These are phyloP conservation scores for Rhododendron simsii DNA, from an alignment of 148 eudicot species.

Conservation along the genomic window DNA sequence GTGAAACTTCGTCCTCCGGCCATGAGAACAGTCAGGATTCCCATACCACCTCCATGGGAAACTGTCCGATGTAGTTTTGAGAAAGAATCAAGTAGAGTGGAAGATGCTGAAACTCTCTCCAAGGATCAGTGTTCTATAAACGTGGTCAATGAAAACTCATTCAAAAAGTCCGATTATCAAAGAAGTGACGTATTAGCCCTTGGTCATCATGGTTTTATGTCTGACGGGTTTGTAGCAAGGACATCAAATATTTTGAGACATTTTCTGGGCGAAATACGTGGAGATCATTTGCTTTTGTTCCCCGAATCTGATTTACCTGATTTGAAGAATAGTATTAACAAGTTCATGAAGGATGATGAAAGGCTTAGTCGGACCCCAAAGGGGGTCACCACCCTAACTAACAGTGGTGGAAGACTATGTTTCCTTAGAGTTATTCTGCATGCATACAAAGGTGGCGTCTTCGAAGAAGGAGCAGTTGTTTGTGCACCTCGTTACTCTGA, in stretches of 20 bases:
- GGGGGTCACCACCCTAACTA: conserved; percentile 10
- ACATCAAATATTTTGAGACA: conserved; percentile 42
- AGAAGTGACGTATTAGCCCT: conserved; percentile 1
- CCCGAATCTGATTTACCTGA: conserved; percentile 24
- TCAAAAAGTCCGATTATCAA: conserved; percentile 9
- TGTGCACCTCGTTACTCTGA: conserved; percentile 74
- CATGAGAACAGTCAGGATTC: conserved; percentile 50
- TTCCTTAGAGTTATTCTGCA: conserved; percentile 64
- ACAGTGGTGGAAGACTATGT: conserved; percentile 34
- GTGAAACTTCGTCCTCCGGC: conserved; percentile 42
- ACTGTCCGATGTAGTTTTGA: conserved; percentile 27
- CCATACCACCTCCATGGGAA: conserved; percentile 73
- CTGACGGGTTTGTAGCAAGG: conserved; percentile 52
- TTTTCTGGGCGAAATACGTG: conserved; percentile 32
- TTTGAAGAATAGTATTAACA: conserved; percentile 25
- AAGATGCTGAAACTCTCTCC: conserved; percentile 13
- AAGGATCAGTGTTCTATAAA: conserved; percentile 6
- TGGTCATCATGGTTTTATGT: conserved; percentile 15
- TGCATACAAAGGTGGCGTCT: conserved; percentile 66
- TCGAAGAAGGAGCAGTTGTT: conserved; percentile 84
- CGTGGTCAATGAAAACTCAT: neutral
- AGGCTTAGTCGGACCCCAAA: conserved; percentile 31
- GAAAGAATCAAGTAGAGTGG: conserved; percentile 10
- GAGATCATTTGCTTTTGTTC: conserved; percentile 40
- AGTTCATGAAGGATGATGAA: conserved; percentile 44